Base-by-base conservation (phyloP, 192 early-diverging fungal species). In the Backusella circina region DNA sequence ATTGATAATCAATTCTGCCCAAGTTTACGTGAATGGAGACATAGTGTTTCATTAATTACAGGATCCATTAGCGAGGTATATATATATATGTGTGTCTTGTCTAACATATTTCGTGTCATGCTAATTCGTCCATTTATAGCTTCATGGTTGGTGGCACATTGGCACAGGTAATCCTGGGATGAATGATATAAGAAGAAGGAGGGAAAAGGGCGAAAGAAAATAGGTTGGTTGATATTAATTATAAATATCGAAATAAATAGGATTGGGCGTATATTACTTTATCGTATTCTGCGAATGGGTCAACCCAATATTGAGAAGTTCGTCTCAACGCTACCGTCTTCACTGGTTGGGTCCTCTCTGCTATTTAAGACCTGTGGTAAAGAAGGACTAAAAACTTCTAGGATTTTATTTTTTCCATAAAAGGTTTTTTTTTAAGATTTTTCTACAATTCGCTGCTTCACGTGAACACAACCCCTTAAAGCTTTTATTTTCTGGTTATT, bases 1-100 rank as follows among this genome's bases (percentile, higher is more conserved):
- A 77, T 92, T 10, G 95, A 96, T 82, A 95, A 95, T 77, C 78
- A 84, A n/a, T 86, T 84, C 38, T 96, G 95, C 75, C 70, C 76
- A 47, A 41, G 80, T 13, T 79, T 96, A 54, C 86, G 90, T 32
- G 74, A 69, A 12, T 41, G 82, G 39, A 76, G 92, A 26, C 74
- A 61, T 16, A 72, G 71, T 51, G 72, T 94, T 32, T 88, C 86
- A 0, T 81, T 80, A 23, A 79, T 68, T 38, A 68, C 67, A 37
- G 67, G 67, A 9, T 68, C 67, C 7, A n/a, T 68, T 21, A 68
- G 67, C 8, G 67, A 68, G 67, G 67, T 68, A 67, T 8, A 33
- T 23, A 61, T 28, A 12, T 61, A 83, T 21, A 44, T 91, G 33
- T 80, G 84, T 23, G 79, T 87, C 71, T 75, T 92, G 7, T 84